Evolutionary conservation across 1,284 basidiomycete genomes (phyloP).

Genomic region (Leccinum fallax): DNA sequence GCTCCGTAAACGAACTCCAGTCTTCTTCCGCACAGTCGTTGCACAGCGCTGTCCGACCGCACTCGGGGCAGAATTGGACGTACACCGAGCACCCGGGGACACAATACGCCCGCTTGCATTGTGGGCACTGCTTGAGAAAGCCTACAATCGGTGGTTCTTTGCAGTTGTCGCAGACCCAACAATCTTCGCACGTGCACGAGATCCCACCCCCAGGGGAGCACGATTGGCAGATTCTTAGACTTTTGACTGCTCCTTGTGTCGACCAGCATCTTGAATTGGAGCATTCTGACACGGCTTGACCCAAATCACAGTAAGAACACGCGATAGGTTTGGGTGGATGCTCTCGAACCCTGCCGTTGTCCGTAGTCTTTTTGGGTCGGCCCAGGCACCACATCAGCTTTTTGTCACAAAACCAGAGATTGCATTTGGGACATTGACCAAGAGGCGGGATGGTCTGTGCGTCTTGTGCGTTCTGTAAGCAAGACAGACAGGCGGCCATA

Average conservation of each 20-base stretch:
- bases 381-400: slow-evolving; percentile 28
- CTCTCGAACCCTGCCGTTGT: too few relatives aligned
- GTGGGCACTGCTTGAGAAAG: not conserved
- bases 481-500: slow-evolving; percentile 14
- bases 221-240: too few relatives aligned
- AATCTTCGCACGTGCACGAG: too few relatives aligned
- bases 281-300: too few relatives aligned
- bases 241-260: too few relatives aligned
- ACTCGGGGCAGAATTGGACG: slow-evolving; percentile 11
- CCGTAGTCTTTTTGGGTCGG: slow-evolving; percentile 8
- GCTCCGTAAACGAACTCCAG: slow-evolving; percentile 1
- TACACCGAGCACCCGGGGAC: slow-evolving; percentile 14
- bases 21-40: slow-evolving; percentile 23
- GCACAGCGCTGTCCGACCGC: slow-evolving; percentile 17
- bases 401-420: slow-evolving; percentile 22
- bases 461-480: slow-evolving; percentile 6
- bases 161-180: too few relatives aligned
- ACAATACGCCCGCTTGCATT: not conserved
- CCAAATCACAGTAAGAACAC: too few relatives aligned
- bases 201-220: too few relatives aligned
- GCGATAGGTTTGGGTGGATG: too few relatives aligned
- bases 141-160: not conserved
- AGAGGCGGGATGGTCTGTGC: slow-evolving; percentile 3
- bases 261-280: rapidly evolving
- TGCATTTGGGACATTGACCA: slow-evolving; percentile 25